Conservation (phyloP, 331 rosid species). For the Stylosanthes scabra region DNA sequence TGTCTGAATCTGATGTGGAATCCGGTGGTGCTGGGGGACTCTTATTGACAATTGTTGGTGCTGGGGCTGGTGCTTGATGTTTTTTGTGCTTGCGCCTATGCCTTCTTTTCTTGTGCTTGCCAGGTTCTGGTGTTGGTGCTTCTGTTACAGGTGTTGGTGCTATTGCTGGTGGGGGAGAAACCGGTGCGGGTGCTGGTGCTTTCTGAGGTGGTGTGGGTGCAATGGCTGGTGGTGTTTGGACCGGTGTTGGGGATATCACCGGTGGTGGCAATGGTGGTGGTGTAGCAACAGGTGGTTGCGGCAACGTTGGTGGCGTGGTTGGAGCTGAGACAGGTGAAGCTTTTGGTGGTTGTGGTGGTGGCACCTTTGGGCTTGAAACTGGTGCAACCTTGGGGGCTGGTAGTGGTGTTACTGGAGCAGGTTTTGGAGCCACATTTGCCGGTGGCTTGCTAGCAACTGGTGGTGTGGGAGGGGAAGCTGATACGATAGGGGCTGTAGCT, state of each 20-base stretch:
- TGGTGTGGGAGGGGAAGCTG: slow-evolving; percentile 45
- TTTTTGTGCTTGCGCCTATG: slow-evolving; percentile 71
- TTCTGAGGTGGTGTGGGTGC: slow-evolving; percentile 67
- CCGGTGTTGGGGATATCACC: slow-evolving; percentile 69
- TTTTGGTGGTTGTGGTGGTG: slow-evolving; percentile 69
- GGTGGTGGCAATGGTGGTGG: slow-evolving; percentile 66
- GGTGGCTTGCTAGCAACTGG: too few relatives aligned
- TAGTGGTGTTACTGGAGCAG: slow-evolving; percentile 61
- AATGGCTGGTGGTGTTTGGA: slow-evolving; percentile 61
- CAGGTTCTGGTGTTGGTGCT: slow-evolving; percentile 58
- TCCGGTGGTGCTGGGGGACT: slow-evolving; percentile 97
- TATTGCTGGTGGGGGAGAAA: slow-evolving; percentile 56
- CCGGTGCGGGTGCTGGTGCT: slow-evolving; percentile 58
- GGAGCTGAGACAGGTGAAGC: slow-evolving; percentile 64
- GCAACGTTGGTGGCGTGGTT: slow-evolving; percentile 57
- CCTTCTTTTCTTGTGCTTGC: slow-evolving; percentile 63
- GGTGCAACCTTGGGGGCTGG: slow-evolving; percentile 71
- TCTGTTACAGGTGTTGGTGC: slow-evolving; percentile 57
- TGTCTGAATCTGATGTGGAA: slow-evolving; percentile 53
- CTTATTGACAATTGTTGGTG: slow-evolving; percentile 54
- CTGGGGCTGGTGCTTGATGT: slow-evolving; percentile 87
- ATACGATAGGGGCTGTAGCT: slow-evolving; percentile 3
- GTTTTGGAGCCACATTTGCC: slow-evolving; percentile 44
- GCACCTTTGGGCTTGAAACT: slow-evolving; percentile 47
- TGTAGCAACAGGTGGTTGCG: slow-evolving; percentile 51